Conservation (phyloP, 2,329 filamentous ascomycete species). For the Fusarium duplospermum region DNA sequence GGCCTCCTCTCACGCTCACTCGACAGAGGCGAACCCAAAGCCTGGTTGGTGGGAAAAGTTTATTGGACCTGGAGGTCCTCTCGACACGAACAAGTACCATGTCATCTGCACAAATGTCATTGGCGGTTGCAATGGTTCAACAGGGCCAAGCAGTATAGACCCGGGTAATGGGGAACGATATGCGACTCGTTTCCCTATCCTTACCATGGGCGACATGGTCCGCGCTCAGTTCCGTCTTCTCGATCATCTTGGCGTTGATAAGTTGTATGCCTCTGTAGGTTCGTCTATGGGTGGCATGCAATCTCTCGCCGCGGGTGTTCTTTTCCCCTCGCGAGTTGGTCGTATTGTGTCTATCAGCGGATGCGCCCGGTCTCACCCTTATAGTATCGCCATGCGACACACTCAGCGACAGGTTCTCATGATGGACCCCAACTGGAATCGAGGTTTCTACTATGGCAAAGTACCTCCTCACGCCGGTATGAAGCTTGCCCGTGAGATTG, state of each 20-base stretch:
- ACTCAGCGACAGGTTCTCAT: conserved; percentile 97
- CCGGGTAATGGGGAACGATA: conserved; percentile 89
- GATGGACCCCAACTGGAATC: conserved; percentile 98
- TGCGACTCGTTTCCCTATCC: conserved; percentile 92
- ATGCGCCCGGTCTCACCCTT: conserved; percentile 93
- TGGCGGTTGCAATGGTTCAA: conserved; percentile 95
- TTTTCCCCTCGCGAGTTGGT: conserved; percentile 85
- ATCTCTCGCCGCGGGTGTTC: conserved; percentile 84
- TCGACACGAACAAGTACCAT: conserved; percentile 93
- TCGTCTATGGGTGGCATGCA: conserved; percentile 99
- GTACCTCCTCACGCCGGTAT: conserved; percentile 95
- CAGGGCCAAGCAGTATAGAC: conserved; percentile 88
- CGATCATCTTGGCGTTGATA: conserved; percentile 79
- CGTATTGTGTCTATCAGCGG: conserved; percentile 91
- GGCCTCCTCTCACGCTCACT: conserved; percentile 96
- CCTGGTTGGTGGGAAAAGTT: conserved; percentile 99
- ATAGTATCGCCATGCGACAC: conserved; percentile 98
- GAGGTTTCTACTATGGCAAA: conserved; percentile 90
- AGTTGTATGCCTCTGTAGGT: conserved; percentile 91
- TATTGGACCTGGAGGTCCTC: conserved; percentile 84
- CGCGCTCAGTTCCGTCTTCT: conserved; percentile 92
- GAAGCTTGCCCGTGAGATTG: conserved; percentile 97
- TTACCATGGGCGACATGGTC: conserved; percentile 98
- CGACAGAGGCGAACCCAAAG: conserved; percentile 85
- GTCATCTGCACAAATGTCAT: conserved; percentile 97